A percentile compares a stretch with the other conserved stretches of the same genome.
phyloP scores from a whole-genome alignment of 768 basidiomycete species.

The Collybia sp. region DNA sequence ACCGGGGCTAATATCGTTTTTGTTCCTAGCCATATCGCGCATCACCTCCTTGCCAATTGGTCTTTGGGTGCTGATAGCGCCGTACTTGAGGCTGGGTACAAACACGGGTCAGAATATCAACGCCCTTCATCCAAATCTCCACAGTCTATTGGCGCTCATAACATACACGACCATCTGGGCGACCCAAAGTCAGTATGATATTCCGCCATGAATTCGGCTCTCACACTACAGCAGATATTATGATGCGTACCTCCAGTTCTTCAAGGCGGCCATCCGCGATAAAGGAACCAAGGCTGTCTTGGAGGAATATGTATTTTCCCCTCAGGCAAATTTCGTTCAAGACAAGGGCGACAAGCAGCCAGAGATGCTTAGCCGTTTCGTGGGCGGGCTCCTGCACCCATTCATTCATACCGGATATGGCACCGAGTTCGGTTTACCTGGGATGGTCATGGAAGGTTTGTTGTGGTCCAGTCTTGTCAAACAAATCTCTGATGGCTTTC shows the following conservation, averaged over 20 bases:
- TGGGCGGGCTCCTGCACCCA: conserved; percentile 58
- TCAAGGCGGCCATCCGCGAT: conserved; percentile 30
- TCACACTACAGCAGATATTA: conserved; percentile 41
- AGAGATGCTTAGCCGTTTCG: conserved; percentile 42
- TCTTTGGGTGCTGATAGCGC: conserved; percentile 20
- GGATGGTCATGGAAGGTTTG: conserved; percentile 59
- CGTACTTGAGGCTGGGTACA: conserved; percentile 33
- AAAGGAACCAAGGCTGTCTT: conserved; percentile 36
- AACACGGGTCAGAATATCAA: conserved; percentile 27
- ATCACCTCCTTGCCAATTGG: conserved; percentile 21
- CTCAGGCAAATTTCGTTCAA: conserved; percentile 35
- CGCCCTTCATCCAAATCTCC: conserved; percentile 37
- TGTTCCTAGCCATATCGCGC: conserved; percentile 18
- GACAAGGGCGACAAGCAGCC: conserved; percentile 25
- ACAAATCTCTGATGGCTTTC: not conserved
- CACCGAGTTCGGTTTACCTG: conserved; percentile 54
- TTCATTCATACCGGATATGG: conserved; percentile 63
- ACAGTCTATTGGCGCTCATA: conserved; percentile 35
- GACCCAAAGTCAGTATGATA: conserved; percentile 35
- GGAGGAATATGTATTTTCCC: conserved; percentile 54
- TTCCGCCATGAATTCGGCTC: too few species aligned
- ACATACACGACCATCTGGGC: conserved; percentile 52
- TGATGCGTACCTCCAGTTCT: conserved; percentile 47
- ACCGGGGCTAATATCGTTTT: not conserved
- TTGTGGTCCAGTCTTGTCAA: not conserved